A percentile compares a stretch with the other conserved stretches of the same genome.
These are phyloP conservation scores for Coriaria nepalensis DNA, from an alignment of 306 rosid genomes.

Conservation along the genomic window DNA sequence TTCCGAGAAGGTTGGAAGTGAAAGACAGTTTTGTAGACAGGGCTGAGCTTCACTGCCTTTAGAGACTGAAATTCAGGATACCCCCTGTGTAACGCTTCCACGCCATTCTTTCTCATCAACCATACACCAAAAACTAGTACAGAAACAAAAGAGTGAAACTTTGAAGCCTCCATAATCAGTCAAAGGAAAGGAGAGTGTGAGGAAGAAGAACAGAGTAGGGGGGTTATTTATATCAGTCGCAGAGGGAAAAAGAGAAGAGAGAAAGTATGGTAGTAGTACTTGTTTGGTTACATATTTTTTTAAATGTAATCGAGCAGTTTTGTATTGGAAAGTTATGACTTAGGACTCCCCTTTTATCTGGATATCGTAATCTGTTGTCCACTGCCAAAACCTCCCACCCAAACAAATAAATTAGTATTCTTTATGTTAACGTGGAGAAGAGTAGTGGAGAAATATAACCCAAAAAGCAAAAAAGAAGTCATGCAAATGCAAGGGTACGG, in stretches of 20 bases:
- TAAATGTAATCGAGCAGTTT: constrained; percentile 6
- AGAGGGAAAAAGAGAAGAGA: neutral
- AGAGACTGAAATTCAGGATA: constrained; percentile 33
- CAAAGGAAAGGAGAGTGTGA: neutral
- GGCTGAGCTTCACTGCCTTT: constrained; percentile 8
- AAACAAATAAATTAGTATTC: no score
- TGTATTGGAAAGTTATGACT: neutral
- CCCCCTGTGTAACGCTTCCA: constrained; percentile 34
- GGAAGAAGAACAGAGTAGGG: neutral
- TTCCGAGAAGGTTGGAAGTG: constrained; percentile 69
- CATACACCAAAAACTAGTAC: constrained; percentile 10
- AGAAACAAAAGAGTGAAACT: constrained; percentile 8
- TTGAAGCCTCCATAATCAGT: constrained; percentile 16
- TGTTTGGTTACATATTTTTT: neutral
- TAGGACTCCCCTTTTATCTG: no score
- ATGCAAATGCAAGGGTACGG: no score
- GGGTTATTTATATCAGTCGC: neutral
- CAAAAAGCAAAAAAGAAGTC: no score
- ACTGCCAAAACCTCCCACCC: no score
- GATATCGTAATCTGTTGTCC: no score
- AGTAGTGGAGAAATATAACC: no score
- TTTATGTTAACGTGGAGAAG: no score
- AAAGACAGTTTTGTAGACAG: constrained; percentile 42
- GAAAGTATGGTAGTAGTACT: neutral
- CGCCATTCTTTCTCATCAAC: constrained; percentile 20